Evolutionary conservation across 2,329 filamentous ascomycete species (phyloP).

Genomic region (Colletotrichum echinochloae): DNA sequence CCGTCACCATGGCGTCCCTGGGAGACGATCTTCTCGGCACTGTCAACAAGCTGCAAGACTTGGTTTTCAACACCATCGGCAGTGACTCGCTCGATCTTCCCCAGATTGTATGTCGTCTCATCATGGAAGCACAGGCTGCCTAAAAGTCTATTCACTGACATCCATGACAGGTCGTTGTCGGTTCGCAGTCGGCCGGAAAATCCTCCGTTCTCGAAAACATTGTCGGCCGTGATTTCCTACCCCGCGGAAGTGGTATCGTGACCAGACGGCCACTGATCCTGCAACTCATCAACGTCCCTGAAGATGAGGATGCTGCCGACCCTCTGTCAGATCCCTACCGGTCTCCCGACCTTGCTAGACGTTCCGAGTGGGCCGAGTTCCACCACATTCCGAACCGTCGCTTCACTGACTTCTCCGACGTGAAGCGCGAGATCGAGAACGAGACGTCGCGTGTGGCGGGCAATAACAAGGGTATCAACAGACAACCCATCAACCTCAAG

Average conservation of each 20-base stretch:
- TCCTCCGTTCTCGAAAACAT: slow-evolving; percentile 99
- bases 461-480: slow-evolving; percentile 98
- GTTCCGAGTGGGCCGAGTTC: slow-evolving; percentile 91
- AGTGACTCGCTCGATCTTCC: slow-evolving; percentile 97
- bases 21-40: slow-evolving; percentile 95
- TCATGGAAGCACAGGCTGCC: background rate
- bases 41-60: slow-evolving; percentile 97
- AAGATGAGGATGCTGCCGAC: slow-evolving; percentile 74
- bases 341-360: slow-evolving; percentile 76
- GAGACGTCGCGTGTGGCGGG: slow-evolving; percentile 93
- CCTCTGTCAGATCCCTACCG: slow-evolving; percentile 79
- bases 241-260: slow-evolving; percentile 95
- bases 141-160: slow-evolving; percentile 10
- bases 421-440: slow-evolving; percentile 96
- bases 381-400: slow-evolving; percentile 91
- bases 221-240: slow-evolving; percentile 96
- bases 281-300: slow-evolving; percentile 95
- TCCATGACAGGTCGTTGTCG: slow-evolving; percentile 88
- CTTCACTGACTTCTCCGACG: slow-evolving; percentile 91
- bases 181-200: slow-evolving; percentile 98
- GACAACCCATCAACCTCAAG: slow-evolving; percentile 97
- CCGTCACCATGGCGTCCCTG: slow-evolving; percentile 82
- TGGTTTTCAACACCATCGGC: slow-evolving; percentile 99
- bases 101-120: slow-evolving; percentile 82
- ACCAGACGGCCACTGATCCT: slow-evolving; percentile 94